Evolutionary conservation across 495 filamentous ascomycete species (phyloP).

Genomic region (Melanomma pulvis-pyrius): DNA sequence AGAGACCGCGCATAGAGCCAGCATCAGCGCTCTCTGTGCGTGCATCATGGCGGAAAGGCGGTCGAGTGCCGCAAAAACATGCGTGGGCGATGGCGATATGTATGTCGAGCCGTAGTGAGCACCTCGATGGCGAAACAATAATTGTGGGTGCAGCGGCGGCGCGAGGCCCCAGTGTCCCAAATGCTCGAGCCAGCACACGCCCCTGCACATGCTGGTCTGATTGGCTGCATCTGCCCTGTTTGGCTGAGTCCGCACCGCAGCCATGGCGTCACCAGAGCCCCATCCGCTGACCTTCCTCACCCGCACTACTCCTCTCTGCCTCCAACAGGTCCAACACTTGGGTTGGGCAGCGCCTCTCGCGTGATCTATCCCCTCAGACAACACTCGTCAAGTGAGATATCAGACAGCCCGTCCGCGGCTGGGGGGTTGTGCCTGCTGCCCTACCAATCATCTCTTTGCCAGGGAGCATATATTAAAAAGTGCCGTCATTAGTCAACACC

Average conservation of each 20-base stretch:
- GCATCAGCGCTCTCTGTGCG: slow-evolving; percentile 9
- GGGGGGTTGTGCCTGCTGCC: too few species aligned
- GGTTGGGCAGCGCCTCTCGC: too few species aligned
- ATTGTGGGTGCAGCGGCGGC: neutral
- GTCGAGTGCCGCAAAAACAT: neutral
- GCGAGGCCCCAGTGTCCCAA: neutral
- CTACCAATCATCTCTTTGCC: too few species aligned
- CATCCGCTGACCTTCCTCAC: neutral
- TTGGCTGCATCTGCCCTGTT: neutral
- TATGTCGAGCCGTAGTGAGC: slow-evolving; percentile 8
- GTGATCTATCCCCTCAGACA: too few species aligned
- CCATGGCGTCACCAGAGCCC: neutral
- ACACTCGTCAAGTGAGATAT: too few species aligned
- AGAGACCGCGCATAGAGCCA: slow-evolving; percentile 8
- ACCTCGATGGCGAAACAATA: slow-evolving; percentile 4
- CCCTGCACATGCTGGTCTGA: neutral
- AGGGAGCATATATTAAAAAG: too few species aligned
- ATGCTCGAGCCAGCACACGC: slow-evolving; percentile 4
- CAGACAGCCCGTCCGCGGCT: too few species aligned
- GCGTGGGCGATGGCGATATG: slow-evolving; percentile 5
- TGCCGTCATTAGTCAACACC: too few species aligned
- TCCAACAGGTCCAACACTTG: too few species aligned
- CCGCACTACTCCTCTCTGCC: too few species aligned
- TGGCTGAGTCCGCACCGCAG: neutral
- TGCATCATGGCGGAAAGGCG: slow-evolving; percentile 19